Evolutionary conservation across 2,329 filamentous ascomycete species (phyloP).

Genomic region (Epicoccum nigrum): DNA sequence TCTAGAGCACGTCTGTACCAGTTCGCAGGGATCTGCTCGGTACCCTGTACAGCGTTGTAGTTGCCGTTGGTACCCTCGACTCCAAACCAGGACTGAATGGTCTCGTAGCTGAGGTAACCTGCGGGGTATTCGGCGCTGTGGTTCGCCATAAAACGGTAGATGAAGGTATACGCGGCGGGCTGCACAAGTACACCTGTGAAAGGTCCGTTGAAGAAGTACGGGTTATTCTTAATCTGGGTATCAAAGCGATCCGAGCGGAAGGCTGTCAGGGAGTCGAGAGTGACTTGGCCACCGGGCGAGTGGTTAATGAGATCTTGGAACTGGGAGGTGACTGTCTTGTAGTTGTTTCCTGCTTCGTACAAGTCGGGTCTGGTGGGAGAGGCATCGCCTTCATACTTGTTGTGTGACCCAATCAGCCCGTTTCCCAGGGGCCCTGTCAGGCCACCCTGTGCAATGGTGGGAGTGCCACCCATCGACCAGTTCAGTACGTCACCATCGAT

Average conservation of each 20-base stretch:
- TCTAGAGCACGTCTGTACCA: constrained; percentile 32
- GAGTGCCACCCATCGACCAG: constrained; percentile 33
- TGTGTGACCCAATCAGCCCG: constrained; percentile 29
- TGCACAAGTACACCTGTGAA: constrained; percentile 32
- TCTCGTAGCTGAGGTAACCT: constrained; percentile 22
- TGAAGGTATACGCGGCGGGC: constrained; percentile 35
- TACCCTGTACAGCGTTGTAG: constrained; percentile 26
- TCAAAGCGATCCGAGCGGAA: constrained; percentile 32
- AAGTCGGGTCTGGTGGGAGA: constrained; percentile 32
- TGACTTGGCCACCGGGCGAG: constrained; percentile 29
- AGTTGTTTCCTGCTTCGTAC: constrained; percentile 32
- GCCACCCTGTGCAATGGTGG: constrained; percentile 27
- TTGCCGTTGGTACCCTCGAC: constrained; percentile 21
- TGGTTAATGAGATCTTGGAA: constrained; percentile 31
- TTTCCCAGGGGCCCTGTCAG: constrained; percentile 27
- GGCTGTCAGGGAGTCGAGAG: constrained; percentile 25
- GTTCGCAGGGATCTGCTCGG: constrained; percentile 28
- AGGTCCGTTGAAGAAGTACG: constrained; percentile 32
- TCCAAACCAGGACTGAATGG: constrained; percentile 33
- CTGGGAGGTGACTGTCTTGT: constrained; percentile 25
- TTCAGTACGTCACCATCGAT: constrained; percentile 27
- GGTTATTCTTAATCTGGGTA: constrained; percentile 25
- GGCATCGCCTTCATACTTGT: constrained; percentile 33
- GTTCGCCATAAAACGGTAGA: constrained; percentile 37
- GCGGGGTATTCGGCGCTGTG: constrained; percentile 26